phyloP scores from a whole-genome alignment of 192 early-diverging fungal genomes.

The Dispira simplex region DNA sequence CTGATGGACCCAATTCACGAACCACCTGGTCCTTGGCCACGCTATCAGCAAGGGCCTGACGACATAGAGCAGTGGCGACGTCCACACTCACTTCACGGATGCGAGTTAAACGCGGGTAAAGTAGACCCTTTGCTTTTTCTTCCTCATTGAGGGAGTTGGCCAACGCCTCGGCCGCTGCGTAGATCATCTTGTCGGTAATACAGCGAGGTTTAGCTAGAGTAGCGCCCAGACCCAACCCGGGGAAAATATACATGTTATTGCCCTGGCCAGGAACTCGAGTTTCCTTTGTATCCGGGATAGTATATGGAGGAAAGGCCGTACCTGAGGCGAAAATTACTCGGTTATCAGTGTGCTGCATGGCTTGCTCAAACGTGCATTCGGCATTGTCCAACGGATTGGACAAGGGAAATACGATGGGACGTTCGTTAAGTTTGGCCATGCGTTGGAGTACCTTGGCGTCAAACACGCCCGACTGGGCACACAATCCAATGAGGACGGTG shows the following conservation, averaged over 20 bases:
- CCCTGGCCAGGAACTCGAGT: constrained; percentile 61
- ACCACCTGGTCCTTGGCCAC: constrained; percentile 6
- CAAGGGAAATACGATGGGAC: constrained; percentile 82
- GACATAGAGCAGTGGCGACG: constrained; percentile 66
- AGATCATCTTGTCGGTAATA: constrained; percentile 75
- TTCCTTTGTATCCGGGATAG: constrained; percentile 38
- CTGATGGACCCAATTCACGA: background rate
- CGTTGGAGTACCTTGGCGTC: constrained; percentile 44
- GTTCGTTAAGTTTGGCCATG: constrained; percentile 59
- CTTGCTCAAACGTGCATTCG: constrained; percentile 90
- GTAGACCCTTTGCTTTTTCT: constrained; percentile 47
- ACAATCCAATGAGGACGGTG: constrained; percentile 80
- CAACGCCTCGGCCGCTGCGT: constrained; percentile 60
- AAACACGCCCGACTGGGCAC: constrained; percentile 67
- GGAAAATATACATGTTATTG: constrained; percentile 97
- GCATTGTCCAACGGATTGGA: constrained; percentile 80
- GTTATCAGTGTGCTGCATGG: constrained; percentile 72
- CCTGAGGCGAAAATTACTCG: constrained; percentile 91
- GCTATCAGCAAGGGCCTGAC: constrained; percentile 22
- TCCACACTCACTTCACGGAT: constrained; percentile 73
- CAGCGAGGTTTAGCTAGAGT: constrained; percentile 46
- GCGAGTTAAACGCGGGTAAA: constrained; percentile 75
- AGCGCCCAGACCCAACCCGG: constrained; percentile 81
- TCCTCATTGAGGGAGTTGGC: constrained; percentile 52
- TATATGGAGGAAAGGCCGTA: constrained; percentile 77